Evolutionary conservation across 306 rosid genomes (phyloP).

Genomic region (Rubus parviflorus): DNA sequence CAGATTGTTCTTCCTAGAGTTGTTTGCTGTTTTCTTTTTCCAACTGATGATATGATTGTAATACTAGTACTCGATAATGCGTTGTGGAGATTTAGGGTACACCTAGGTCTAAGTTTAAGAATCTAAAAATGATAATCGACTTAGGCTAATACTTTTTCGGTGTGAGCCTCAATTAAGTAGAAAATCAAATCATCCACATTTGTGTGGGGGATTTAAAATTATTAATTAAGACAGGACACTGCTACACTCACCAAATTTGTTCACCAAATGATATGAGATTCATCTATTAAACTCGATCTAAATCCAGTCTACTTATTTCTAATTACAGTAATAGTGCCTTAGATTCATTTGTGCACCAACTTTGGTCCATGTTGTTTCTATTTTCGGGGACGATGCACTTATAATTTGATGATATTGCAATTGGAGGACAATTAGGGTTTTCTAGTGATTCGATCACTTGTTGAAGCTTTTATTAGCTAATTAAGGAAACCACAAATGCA

Average conservation of each 20-base stretch:
- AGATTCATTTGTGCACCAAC: background rate
- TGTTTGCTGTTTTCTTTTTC: too few relatives aligned
- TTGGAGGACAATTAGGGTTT: background rate
- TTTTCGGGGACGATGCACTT: background rate
- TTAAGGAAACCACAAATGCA: background rate
- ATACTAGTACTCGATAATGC: too few relatives aligned
- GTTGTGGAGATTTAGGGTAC: too few relatives aligned
- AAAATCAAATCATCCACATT: background rate
- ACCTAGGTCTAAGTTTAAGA: too few relatives aligned
- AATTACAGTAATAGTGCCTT: background rate
- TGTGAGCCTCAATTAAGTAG: too few relatives aligned
- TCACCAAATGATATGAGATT: background rate
- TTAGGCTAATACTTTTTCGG: too few relatives aligned
- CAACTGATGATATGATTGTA: too few relatives aligned
- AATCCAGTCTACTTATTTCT: background rate
- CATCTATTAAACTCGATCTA: background rate
- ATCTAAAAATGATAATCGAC: too few relatives aligned
- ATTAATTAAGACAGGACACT: background rate
- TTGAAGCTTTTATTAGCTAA: background rate
- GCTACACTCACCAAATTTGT: background rate
- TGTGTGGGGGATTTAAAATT: background rate
- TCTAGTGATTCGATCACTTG: background rate
- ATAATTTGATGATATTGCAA: background rate
- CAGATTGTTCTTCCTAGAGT: too few relatives aligned
- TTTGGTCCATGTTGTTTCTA: background rate